phyloP scores from a whole-genome alignment of 2,329 filamentous ascomycete genomes.

The Clonostachys rosea region DNA sequence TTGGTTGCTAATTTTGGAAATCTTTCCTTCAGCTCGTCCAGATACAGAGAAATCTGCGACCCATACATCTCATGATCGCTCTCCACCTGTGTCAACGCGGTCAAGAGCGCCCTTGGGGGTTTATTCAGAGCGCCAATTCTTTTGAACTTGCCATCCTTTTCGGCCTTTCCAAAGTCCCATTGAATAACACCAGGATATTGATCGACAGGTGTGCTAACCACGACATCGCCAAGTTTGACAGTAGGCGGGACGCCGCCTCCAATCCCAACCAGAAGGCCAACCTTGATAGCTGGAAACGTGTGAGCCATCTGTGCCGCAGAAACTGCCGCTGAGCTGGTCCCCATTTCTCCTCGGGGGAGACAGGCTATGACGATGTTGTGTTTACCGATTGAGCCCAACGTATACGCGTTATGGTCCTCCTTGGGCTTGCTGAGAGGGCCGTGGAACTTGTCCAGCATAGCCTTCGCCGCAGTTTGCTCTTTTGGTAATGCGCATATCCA shows the following conservation, averaged over 20 bases:
- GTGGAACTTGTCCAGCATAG: conserved; percentile 11
- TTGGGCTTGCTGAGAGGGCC: background rate
- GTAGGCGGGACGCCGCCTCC: conserved; percentile 14
- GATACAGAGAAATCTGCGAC: background rate
- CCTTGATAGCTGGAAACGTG: conserved; percentile 21
- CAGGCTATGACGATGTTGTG: conserved; percentile 11
- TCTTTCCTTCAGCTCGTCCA: too few relatives aligned
- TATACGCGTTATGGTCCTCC: conserved; percentile 8
- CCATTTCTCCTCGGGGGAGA: conserved; percentile 8
- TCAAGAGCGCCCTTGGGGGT: background rate
- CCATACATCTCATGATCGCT: background rate
- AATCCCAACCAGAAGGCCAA: conserved; percentile 11
- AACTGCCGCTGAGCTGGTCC: conserved; percentile 14
- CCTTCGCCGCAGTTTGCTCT: conserved; percentile 7
- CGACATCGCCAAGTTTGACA: conserved; percentile 29
- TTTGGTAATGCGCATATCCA: conserved; percentile 11
- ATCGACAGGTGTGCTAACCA: conserved; percentile 12
- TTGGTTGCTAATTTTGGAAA: background rate
- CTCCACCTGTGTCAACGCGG: background rate
- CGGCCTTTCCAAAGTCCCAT: conserved; percentile 7
- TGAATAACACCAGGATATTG: conserved; percentile 1
- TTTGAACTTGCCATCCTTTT: conserved; percentile 3
- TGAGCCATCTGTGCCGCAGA: conserved; percentile 21
- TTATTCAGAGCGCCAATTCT: background rate
- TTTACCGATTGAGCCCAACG: conserved; percentile 4